Evolutionary conservation across 1,139 yeast genomes (phyloP).

Genomic region (Lodderomyces margitis): DNA sequence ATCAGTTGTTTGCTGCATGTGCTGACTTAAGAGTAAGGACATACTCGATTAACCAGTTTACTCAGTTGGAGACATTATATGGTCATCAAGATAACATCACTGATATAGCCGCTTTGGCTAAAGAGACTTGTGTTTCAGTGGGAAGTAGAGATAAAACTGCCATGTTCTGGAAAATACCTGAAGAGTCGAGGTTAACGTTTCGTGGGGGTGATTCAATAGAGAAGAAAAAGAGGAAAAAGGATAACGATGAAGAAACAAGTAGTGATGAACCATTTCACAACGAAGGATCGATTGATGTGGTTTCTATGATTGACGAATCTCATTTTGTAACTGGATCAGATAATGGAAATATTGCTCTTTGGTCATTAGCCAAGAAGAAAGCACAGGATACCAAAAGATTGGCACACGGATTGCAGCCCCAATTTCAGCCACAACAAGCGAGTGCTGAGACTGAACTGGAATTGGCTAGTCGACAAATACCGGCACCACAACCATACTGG

Average conservation of each 20-base stretch:
- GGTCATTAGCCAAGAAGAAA: conserved; percentile 90
- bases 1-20: conserved; percentile 89
- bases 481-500: conserved; percentile 77
- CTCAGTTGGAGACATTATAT: conserved; percentile 85
- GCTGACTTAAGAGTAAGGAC: conserved; percentile 90
- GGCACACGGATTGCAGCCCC: conserved; percentile 77
- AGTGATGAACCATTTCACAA: conserved; percentile 39
- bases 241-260: conserved; percentile 10
- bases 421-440: conserved; percentile 45
- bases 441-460: conserved; percentile 62
- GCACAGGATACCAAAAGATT: conserved; percentile 66
- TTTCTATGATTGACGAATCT: conserved; percentile 87
- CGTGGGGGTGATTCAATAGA: conserved; percentile 76
- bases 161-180: conserved; percentile 94
- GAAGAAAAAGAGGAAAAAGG: conserved; percentile 34
- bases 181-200: conserved; percentile 89
- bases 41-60: conserved; percentile 77
- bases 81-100: conserved; percentile 93
- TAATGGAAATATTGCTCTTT: conserved; percentile 81
- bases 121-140: conserved; percentile 92
- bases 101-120: conserved; percentile 74
- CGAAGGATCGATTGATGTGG: conserved; percentile 92
- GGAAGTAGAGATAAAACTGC: conserved; percentile 95
- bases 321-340: conserved; percentile 94
- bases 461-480: conserved; percentile 51